A percentile compares a stretch with the other conserved stretches of the same genome.
These are phyloP conservation scores for Amylocystis lapponica DNA, from an alignment of 768 basidiomycete species.

Conservation along the genomic window DNA sequence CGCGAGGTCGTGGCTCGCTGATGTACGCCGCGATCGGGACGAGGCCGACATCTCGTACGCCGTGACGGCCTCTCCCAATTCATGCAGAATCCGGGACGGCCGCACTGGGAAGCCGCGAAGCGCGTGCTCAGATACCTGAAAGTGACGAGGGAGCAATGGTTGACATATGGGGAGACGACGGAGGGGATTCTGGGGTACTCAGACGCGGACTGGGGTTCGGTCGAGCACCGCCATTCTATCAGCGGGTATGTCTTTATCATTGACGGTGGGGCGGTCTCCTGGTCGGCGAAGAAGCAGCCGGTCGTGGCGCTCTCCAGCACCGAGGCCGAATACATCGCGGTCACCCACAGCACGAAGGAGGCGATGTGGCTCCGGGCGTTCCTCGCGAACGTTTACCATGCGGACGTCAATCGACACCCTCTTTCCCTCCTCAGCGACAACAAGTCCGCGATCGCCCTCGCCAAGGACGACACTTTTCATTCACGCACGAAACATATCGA, in stretches of 20 bases:
- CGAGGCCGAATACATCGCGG: conserved; percentile 31
- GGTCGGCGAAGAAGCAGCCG: conserved; percentile 36
- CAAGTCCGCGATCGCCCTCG: conserved; percentile 20
- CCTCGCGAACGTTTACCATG: conserved; percentile 3
- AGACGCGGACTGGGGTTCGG: conserved; percentile 8
- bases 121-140: conserved; percentile 20
- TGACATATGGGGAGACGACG: conserved; percentile 9
- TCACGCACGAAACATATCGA: conserved; percentile 33
- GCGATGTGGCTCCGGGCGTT: conserved; percentile 28
- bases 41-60: conserved; percentile 27
- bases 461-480: conserved; percentile 22
- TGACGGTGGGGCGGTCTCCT: conserved; percentile 31
- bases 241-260: conserved; percentile 28
- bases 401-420: not conserved
- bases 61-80: conserved; percentile 17
- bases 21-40: conserved; percentile 23
- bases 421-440: conserved; percentile 5
- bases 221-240: conserved; percentile 11
- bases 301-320: conserved; percentile 30
- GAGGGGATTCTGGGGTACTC: conserved; percentile 6
- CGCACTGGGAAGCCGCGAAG: conserved; percentile 18
- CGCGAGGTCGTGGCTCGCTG: conserved; percentile 20
- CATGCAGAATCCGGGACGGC: conserved; percentile 12
- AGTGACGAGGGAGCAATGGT: conserved; percentile 6
- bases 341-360: conserved; percentile 27